These are phyloP conservation scores for Cyberlindnera amylophila DNA, from an alignment of 805 yeast genomes.

Conservation along the genomic window DNA sequence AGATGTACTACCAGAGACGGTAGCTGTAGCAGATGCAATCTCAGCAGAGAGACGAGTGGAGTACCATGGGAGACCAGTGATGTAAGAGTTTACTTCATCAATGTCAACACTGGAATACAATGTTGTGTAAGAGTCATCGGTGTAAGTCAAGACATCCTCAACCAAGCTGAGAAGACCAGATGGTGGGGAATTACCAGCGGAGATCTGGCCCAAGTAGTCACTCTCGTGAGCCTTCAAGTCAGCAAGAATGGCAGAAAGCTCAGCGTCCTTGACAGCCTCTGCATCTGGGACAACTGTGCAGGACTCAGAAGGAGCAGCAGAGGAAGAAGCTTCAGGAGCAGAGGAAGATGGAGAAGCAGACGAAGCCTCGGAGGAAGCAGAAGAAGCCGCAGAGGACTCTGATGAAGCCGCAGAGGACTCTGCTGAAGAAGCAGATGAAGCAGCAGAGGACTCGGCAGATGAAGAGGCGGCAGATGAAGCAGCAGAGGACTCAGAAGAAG, in stretches of 20 bases:
- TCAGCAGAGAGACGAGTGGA: constrained; percentile 13
- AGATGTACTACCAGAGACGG: background rate
- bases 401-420: background rate
- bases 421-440: background rate
- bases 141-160: constrained; percentile 27
- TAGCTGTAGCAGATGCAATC: constrained; percentile 13
- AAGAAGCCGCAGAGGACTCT: background rate
- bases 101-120: constrained; percentile 26
- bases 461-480: too few species aligned
- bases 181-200: constrained; percentile 23
- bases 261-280: constrained; percentile 2
- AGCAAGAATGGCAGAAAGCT: constrained; percentile 5
- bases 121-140: constrained; percentile 31
- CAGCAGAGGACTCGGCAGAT: background rate
- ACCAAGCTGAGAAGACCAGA: constrained; percentile 26
- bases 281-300: too few species aligned
- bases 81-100: constrained; percentile 21
- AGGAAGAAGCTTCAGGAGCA: background rate
- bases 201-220: constrained; percentile 18
- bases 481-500: too few species aligned
- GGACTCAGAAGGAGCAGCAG: background rate
- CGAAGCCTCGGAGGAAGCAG: background rate
- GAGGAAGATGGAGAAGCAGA: background rate
- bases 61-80: constrained; percentile 32
- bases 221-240: constrained; percentile 14